A percentile compares a stretch with the other conserved stretches of the same genome.
Conservation (phyloP, 768 basidiomycete genomes). For the Lactarius trivialis region DNA sequence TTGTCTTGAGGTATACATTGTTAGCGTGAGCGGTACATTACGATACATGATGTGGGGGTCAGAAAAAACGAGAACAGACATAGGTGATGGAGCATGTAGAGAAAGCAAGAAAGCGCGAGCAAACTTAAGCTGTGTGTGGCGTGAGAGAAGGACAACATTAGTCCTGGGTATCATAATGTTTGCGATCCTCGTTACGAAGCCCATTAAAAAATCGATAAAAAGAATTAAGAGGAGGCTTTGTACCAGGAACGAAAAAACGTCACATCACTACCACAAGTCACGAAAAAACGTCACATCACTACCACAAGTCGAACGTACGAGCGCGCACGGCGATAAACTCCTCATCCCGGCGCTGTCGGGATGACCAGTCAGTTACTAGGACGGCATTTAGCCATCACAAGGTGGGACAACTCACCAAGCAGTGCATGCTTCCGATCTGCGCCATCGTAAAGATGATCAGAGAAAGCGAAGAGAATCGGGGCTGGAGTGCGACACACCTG, state of each 20-base stretch:
- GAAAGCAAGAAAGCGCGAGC: background rate
- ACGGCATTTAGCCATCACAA: background rate
- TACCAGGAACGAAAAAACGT: background rate
- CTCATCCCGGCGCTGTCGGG: background rate
- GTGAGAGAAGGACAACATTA: background rate
- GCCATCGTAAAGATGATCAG: background rate
- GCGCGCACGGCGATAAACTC: background rate
- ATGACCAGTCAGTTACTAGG: background rate
- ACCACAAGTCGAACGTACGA: background rate
- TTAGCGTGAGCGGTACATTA: background rate
- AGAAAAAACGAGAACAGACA: background rate
- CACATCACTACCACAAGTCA: background rate
- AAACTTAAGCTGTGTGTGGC: too few relatives aligned
- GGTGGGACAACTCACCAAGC: background rate
- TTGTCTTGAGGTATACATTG: background rate
- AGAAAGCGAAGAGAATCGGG: background rate
- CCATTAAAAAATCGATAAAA: background rate
- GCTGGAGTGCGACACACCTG: background rate
- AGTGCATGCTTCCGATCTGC: constrained; percentile 2
- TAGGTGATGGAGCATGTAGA: background rate
- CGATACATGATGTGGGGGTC: background rate
- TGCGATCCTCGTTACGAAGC: background rate
- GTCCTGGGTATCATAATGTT: background rate
- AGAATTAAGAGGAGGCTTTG: background rate
- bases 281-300: background rate